Conservation (phyloP, 306 rosid genomes). For the Dalbergia oliveri region DNA sequence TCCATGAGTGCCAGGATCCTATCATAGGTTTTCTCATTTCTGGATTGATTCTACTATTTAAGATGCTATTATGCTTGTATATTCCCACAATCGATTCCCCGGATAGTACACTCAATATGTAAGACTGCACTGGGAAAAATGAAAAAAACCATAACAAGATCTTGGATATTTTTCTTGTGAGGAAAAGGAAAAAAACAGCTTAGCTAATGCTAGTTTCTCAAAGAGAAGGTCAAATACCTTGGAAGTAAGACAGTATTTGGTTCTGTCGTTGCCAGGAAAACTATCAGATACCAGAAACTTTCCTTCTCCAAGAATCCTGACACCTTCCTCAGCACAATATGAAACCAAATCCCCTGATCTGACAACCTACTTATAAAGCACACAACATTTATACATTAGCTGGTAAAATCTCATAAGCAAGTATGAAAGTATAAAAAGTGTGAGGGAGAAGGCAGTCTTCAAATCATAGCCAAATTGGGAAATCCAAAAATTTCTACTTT, state of each 20-base stretch:
- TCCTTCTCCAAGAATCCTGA: conserved; percentile 80
- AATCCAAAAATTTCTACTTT: background rate
- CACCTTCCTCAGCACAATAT: conserved; percentile 85
- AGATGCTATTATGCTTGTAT: background rate
- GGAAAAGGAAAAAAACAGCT: background rate
- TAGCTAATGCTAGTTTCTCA: background rate
- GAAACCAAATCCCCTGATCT: conserved; percentile 61
- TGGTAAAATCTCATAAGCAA: conserved; percentile 12
- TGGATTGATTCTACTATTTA: background rate
- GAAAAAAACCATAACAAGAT: background rate
- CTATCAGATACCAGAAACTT: conserved; percentile 65
- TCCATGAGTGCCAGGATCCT: too few relatives aligned
- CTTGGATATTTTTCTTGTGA: conserved; percentile 22
- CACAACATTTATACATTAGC: background rate
- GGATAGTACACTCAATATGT: background rate
- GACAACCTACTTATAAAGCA: conserved; percentile 38
- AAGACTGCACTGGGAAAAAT: background rate
- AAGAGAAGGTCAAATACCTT: conserved; percentile 58
- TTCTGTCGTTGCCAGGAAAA: conserved; percentile 90
- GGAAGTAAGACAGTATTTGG: conserved; percentile 88
- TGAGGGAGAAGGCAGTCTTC: too few relatives aligned
- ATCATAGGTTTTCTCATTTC: background rate
- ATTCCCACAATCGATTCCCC: background rate
- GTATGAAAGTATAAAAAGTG: background rate
- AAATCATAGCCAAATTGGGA: background rate